phyloP scores from a whole-genome alignment of 1,139 yeast species.

The Candida buenavistaensis region DNA sequence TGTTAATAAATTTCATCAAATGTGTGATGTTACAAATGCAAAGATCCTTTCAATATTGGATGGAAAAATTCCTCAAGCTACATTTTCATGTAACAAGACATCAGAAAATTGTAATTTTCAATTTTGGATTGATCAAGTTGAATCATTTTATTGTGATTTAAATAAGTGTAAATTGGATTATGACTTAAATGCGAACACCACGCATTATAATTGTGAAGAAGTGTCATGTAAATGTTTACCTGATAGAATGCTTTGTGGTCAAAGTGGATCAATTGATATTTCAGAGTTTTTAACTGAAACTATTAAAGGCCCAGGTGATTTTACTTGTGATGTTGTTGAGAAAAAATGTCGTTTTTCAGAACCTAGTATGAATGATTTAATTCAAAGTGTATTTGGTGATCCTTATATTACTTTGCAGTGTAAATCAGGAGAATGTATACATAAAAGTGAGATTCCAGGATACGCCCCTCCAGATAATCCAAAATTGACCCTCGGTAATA shows the following conservation, averaged over 20 bases:
- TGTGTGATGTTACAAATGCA: slow-evolving; percentile 91
- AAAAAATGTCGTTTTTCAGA: slow-evolving; percentile 79
- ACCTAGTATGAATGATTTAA: slow-evolving; percentile 94
- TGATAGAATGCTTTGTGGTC: slow-evolving; percentile 91
- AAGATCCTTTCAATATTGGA: slow-evolving; percentile 78
- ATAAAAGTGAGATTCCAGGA: slow-evolving; percentile 91
- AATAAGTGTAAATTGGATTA: slow-evolving; percentile 67
- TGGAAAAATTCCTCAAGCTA: slow-evolving; percentile 87
- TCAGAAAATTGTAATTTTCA: slow-evolving; percentile 78
- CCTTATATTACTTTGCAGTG: slow-evolving; percentile 81
- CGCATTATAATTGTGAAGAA: slow-evolving; percentile 75
- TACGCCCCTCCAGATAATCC: slow-evolving; percentile 67
- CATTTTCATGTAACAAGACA: slow-evolving; percentile 80
- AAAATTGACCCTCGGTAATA: slow-evolving; percentile 47
- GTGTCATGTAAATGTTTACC: slow-evolving; percentile 87
- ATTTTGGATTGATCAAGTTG: slow-evolving; percentile 91
- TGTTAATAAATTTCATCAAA: slow-evolving; percentile 79
- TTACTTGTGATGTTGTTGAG: slow-evolving; percentile 67
- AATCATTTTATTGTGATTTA: slow-evolving; percentile 87
- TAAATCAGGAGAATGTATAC: slow-evolving; percentile 86
- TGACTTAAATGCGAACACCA: slow-evolving; percentile 61
- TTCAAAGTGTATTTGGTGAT: slow-evolving; percentile 89
- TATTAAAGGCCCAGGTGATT: slow-evolving; percentile 90
- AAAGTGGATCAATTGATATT: slow-evolving; percentile 89
- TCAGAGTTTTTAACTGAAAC: slow-evolving; percentile 90